These are phyloP conservation scores for Calonectria fujianensis DNA, from an alignment of 2,329 filamentous ascomycete genomes.

Conservation along the genomic window DNA sequence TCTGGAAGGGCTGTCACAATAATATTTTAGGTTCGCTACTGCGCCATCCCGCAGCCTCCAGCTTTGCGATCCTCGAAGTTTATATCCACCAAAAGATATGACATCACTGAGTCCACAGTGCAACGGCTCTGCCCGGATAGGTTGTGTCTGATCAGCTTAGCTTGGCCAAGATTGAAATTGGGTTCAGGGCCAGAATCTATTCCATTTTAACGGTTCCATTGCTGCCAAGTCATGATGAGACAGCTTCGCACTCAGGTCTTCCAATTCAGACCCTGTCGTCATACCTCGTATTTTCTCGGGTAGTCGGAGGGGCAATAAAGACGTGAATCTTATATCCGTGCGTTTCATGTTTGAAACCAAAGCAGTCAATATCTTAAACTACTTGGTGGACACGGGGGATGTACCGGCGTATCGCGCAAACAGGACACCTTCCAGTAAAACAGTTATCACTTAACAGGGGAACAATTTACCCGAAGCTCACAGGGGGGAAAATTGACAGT, in stretches of 20 bases:
- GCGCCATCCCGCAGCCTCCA: not conserved
- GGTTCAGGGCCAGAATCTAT: not conserved
- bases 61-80: not conserved
- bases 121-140: not conserved
- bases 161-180: not conserved
- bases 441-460: not conserved
- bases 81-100: not conserved
- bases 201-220: too few relatives aligned
- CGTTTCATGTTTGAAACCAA: slow-evolving; percentile 19
- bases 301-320: slow-evolving; percentile 1
- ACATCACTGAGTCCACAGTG: not conserved
- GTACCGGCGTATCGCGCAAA: not conserved
- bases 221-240: not conserved
- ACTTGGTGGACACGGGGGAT: too few relatives aligned
- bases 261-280: not conserved
- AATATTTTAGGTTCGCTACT: slow-evolving; percentile 10
- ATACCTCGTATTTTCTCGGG: slow-evolving; percentile 1
- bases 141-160: not conserved
- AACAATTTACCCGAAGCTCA: not conserved
- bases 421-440: not conserved
- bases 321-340: not conserved
- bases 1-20: slow-evolving; percentile 11
- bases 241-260: not conserved
- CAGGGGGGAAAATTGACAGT: not conserved
- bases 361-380: not conserved